A percentile compares a stretch with the other conserved stretches of the same genome.
phyloP scores from a whole-genome alignment of 2,329 filamentous ascomycete genomes.

The Stagonosporopsis vannaccii region DNA sequence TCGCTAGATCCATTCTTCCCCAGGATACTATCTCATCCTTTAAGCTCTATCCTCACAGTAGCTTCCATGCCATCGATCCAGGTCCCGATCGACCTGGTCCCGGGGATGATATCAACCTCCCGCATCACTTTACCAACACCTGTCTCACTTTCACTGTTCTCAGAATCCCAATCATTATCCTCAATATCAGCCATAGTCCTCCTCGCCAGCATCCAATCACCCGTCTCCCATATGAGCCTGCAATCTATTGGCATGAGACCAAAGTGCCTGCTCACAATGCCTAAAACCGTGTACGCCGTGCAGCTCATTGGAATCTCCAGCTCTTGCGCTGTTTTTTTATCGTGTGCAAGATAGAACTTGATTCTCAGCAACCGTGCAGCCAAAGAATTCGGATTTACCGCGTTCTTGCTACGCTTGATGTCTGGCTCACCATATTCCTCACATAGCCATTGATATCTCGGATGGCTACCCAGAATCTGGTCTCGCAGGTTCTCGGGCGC shows the following conservation, averaged over 20 bases:
- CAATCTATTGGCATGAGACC: constrained; percentile 68
- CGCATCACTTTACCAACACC: constrained; percentile 78
- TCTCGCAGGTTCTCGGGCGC: constrained; percentile 62
- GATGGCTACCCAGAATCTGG: constrained; percentile 69
- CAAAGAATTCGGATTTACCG: constrained; percentile 77
- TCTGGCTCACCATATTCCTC: constrained; percentile 75
- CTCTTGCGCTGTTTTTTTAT: constrained; percentile 26
- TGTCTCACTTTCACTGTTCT: constrained; percentile 56
- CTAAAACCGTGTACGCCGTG: constrained; percentile 82
- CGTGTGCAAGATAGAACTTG: constrained; percentile 57
- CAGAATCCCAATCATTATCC: constrained; percentile 56
- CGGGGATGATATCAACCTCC: constrained; percentile 80
- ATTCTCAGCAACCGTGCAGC: constrained; percentile 76
- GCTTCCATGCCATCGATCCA: constrained; percentile 79
- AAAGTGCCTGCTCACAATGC: constrained; percentile 77
- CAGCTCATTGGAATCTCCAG: constrained; percentile 74
- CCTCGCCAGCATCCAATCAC: constrained; percentile 82
- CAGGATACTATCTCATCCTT: not conserved
- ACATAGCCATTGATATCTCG: constrained; percentile 77
- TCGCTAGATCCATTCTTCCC: too few species aligned
- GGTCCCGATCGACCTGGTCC: constrained; percentile 82
- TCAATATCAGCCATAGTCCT: constrained; percentile 65
- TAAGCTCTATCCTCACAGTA: constrained; percentile 72
- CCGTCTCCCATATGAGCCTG: constrained; percentile 83
- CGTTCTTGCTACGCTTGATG: constrained; percentile 58